These are phyloP conservation scores for Collybia nuda DNA, from an alignment of 768 basidiomycete genomes.

Conservation along the genomic window DNA sequence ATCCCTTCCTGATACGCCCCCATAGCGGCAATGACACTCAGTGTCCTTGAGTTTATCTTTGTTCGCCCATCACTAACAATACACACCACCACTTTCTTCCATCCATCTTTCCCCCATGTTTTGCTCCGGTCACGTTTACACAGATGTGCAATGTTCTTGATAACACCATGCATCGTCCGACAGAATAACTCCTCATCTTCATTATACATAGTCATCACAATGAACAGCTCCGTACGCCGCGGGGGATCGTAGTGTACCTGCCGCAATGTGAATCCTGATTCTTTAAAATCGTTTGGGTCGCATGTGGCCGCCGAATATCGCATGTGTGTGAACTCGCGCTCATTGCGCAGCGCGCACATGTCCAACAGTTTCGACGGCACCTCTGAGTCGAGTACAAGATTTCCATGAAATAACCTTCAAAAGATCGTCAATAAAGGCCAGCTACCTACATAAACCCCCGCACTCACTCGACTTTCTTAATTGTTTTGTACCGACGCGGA, in stretches of 20 bases:
- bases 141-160: conserved; percentile 90
- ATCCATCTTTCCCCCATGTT: conserved; percentile 96
- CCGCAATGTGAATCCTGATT: conserved; percentile 80
- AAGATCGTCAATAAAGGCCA: neutral
- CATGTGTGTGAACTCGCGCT: conserved; percentile 94
- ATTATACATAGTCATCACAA: conserved; percentile 99
- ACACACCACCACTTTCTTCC: conserved; percentile 97
- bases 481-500: conserved; percentile 87
- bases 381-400: conserved; percentile 87
- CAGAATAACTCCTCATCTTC: conserved; percentile 90
- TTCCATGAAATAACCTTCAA: conserved; percentile 80
- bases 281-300: conserved; percentile 91
- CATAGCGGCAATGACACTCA: conserved; percentile 89
- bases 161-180: conserved; percentile 93
- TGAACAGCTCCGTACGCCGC: conserved; percentile 89
- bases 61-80: conserved; percentile 84
- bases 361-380: conserved; percentile 91
- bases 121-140: conserved; percentile 84
- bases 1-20: conserved; percentile 95
- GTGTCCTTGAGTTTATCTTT: conserved; percentile 82
- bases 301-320: conserved; percentile 94
- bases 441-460: neutral
- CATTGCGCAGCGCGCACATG: conserved; percentile 72
- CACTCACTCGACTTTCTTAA: conserved; percentile 87
- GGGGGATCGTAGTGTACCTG: conserved; percentile 92